Base-by-base conservation (phyloP, 2,329 filamentous ascomycete species). In the Capronia coronata region DNA sequence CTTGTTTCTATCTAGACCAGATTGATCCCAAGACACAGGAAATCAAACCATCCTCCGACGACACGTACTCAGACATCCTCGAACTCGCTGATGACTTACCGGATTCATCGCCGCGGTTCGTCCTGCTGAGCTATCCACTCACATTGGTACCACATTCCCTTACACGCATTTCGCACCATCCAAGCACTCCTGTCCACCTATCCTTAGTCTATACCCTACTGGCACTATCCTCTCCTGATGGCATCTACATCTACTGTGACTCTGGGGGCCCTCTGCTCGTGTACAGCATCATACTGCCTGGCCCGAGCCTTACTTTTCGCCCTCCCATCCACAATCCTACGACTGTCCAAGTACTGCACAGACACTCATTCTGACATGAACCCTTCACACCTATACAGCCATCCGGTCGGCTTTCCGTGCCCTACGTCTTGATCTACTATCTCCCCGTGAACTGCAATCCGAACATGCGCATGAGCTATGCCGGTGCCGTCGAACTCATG, bases 401-500 rank as follows among this genome's bases (percentile, higher is more conserved):
- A 38, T 89, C 86, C 45, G 93, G 93, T 49, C 83, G 93, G 22
- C 68, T 89, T 37, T 86, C 87, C 3, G 89, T 95, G 2, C 93
- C 93, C 8, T 98, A 98, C 67, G 88, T 96, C 40, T 80, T 97
- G 66, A 72, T 98, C 18, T 96, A 94, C 74, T 97, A 95, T 71
- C 81, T 97, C 18, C 93, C 93, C 6, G 85, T 84, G 44, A 96
- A 91, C 42, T 93, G 87, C 71, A 96, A 94, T 67, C 80, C 78
- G 59, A 86, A 90, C 64, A 74, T 86, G 64, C 82, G 87, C 60
- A 97, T 97, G 93, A 74, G 93, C 65, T 98, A 97, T 67, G 93
- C 93, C 23, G 86, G 90, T 32, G 93, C 93, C 37, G 95, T 96
- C 70, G 93, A 98, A 72, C 71, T 97, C 67, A 89, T 97, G 84